Evolutionary conservation across 371 early-diverging fungal species (phyloP).

Genomic region (Mortierella sp.): DNA sequence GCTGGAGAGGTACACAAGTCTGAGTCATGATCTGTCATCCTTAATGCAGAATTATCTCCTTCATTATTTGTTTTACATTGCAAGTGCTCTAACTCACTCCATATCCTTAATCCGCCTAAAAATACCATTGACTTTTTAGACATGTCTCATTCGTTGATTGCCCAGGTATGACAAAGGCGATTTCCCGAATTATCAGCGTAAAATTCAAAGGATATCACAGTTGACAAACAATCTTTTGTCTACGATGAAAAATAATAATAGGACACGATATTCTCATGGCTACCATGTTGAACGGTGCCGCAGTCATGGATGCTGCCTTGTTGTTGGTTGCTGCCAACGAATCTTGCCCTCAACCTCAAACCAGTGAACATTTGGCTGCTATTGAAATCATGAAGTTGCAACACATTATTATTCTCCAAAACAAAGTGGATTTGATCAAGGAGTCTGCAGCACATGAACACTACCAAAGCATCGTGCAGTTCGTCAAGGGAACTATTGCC

Average conservation of each 20-base stretch:
- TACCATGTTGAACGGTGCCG: slow-evolving; percentile 99
- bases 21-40: slow-evolving; percentile 1
- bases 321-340: slow-evolving; percentile 99
- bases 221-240: not conserved
- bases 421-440: slow-evolving; percentile 99
- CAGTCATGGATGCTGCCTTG: slow-evolving; percentile 99
- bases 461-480: slow-evolving; percentile 94
- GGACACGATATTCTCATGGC: slow-evolving; percentile 99
- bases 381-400: slow-evolving; percentile 99
- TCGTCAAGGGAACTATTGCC: slow-evolving; percentile 97
- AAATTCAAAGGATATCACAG: not conserved
- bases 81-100: not conserved
- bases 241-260: slow-evolving; percentile 1
- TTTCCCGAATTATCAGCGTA: not conserved
- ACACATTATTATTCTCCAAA: slow-evolving; percentile 99
- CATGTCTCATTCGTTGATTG: slow-evolving; percentile 99
- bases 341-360: slow-evolving; percentile 99
- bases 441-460: slow-evolving; percentile 97
- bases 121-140: slow-evolving; percentile 60
- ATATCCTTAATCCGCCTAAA: not conserved
- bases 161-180: slow-evolving; percentile 80
- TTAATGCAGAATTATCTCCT: not conserved
- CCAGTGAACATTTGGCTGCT: slow-evolving; percentile 99
- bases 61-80: not conserved
- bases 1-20: slow-evolving; percentile 73